These are phyloP conservation scores for Paracoccidioides lutzii DNA, from an alignment of 2,329 filamentous ascomycete genomes.

Conservation along the genomic window DNA sequence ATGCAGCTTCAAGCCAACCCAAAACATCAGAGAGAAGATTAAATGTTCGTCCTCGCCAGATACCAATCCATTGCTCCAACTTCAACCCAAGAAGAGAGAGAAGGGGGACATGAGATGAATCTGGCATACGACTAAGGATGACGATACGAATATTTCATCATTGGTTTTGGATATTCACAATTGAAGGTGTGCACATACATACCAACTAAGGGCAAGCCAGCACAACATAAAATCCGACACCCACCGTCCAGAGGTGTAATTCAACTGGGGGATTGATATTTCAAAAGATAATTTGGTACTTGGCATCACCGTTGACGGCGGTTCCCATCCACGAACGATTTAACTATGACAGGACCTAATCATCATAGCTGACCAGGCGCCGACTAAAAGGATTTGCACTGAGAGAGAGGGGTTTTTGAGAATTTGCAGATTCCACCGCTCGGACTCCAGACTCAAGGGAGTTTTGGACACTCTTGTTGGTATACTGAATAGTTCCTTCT, in stretches of 20 bases:
- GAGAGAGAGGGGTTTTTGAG: neutral
- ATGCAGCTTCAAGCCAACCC: neutral
- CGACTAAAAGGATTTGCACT: neutral
- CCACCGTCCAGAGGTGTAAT: no score
- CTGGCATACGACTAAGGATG: slow-evolving; percentile 83
- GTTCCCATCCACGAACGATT: neutral
- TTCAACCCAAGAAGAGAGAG: neutral
- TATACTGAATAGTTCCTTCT: neutral
- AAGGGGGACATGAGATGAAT: slow-evolving; percentile 12
- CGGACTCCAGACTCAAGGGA: neutral
- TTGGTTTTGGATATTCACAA: slow-evolving; percentile 22
- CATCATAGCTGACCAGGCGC: neutral
- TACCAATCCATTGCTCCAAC: neutral
- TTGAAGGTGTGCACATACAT: slow-evolving; percentile 2
- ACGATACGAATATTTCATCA: slow-evolving; percentile 88
- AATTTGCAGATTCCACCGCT: neutral
- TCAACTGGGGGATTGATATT: no score
- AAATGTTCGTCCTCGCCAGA: slow-evolving; percentile 9
- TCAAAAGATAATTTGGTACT: no score
- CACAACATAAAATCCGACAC: no score
- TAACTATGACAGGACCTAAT: neutral
- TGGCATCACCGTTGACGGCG: neutral
- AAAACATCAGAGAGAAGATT: slow-evolving; percentile 12
- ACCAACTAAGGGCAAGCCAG: no score
- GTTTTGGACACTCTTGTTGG: neutral